These are phyloP conservation scores for Gnomoniopsis smithogilvyi DNA, from an alignment of 2,329 filamentous ascomycete genomes.

Conservation along the genomic window DNA sequence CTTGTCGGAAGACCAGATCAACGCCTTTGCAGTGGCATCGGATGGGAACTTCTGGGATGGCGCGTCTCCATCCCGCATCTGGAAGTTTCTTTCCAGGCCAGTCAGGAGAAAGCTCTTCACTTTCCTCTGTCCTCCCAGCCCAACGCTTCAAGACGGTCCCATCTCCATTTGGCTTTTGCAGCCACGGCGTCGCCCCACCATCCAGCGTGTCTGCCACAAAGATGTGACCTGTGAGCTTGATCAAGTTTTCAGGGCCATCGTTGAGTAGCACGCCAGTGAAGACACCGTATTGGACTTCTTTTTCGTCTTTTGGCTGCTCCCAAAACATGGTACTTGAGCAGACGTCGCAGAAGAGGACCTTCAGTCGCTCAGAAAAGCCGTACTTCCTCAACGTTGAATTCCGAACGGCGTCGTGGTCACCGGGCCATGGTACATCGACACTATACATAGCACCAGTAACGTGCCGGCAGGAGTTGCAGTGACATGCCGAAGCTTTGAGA, in stretches of 20 bases:
- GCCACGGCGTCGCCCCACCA: constrained; percentile 47
- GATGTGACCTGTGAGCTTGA: constrained; percentile 35
- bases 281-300: constrained; percentile 26
- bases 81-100: constrained; percentile 22
- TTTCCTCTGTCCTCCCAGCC: constrained; percentile 21
- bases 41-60: constrained; percentile 30
- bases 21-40: constrained; percentile 46
- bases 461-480: constrained; percentile 49
- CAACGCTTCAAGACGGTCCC: constrained; percentile 25
- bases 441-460: constrained; percentile 40
- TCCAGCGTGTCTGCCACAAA: constrained; percentile 49
- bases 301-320: constrained; percentile 18
- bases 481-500: constrained; percentile 38
- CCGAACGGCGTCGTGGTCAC: constrained; percentile 27
- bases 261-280: constrained; percentile 37
- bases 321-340: constrained; percentile 45
- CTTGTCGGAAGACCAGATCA: constrained; percentile 34
- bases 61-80: constrained; percentile 16
- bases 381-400: constrained; percentile 32
- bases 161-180: constrained; percentile 32
- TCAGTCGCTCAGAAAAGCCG: constrained; percentile 30
- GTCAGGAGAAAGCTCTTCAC: constrained; percentile 26
- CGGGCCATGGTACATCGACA: constrained; percentile 34
- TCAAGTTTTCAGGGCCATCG: constrained; percentile 24
- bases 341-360: constrained; percentile 38